Percentiles rank a stretch among this genome's conserved stretches.
phyloP scores from a whole-genome alignment of 495 filamentous ascomycete species.

The Parathielavia hyrcaniae region DNA sequence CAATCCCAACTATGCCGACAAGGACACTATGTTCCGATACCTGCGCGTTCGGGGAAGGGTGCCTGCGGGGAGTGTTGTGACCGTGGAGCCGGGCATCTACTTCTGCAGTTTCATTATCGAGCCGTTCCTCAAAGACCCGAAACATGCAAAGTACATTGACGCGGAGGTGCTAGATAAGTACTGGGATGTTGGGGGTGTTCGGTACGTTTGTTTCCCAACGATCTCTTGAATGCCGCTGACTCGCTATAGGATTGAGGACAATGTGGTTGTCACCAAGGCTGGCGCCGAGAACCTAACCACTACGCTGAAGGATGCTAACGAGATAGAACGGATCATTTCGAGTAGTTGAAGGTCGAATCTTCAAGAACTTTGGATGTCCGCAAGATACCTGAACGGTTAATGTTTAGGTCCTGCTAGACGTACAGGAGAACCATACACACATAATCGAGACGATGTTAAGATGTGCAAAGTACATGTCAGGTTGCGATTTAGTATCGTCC shows the following conservation, averaged over 20 bases:
- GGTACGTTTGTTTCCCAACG: conserved; percentile 28
- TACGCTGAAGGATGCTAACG: conserved; percentile 62
- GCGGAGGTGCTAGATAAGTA: conserved; percentile 66
- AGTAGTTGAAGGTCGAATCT: conserved; percentile 17
- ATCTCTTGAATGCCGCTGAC: conserved; percentile 4
- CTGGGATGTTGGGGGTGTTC: conserved; percentile 87
- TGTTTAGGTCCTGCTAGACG: not conserved
- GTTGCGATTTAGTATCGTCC: too few relatives aligned
- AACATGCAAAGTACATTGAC: conserved; percentile 68
- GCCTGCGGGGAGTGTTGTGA: conserved; percentile 73
- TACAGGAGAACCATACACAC: too few relatives aligned
- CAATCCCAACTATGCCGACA: conserved; percentile 76
- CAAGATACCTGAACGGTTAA: not conserved
- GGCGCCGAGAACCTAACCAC: conserved; percentile 78
- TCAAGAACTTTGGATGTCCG: not conserved
- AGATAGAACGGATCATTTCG: conserved; percentile 58
- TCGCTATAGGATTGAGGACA: conserved; percentile 50
- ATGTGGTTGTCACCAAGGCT: conserved; percentile 70
- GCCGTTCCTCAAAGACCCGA: conserved; percentile 65
- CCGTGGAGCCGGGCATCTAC: conserved; percentile 89
- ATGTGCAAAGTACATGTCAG: too few relatives aligned
- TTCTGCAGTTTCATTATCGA: conserved; percentile 92
- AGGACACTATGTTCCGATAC: conserved; percentile 78
- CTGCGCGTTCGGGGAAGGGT: conserved; percentile 72
- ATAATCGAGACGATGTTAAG: too few relatives aligned